Evolutionary conservation across 106 monocot genomes (phyloP).

Genomic region (Allium fistulosum): DNA sequence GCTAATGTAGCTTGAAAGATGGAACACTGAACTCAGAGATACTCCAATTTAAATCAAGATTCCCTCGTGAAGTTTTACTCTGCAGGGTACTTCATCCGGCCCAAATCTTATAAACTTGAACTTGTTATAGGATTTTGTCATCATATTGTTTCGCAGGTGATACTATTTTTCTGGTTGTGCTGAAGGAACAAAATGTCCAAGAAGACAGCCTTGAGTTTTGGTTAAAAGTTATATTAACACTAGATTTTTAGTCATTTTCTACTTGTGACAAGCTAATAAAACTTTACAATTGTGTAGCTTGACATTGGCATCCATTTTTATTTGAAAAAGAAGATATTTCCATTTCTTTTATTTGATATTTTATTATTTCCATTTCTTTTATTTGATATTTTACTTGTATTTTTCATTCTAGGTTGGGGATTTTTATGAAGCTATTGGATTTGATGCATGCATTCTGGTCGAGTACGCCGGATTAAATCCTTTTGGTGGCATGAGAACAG

Average conservation of each 20-base stretch:
- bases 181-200: not conserved
- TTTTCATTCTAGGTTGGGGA: constrained; percentile 72
- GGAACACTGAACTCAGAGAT: constrained; percentile 90
- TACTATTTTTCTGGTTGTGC: constrained; percentile 2
- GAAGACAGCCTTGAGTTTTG: not conserved
- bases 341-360: no score
- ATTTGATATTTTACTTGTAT: not conserved
- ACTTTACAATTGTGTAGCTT: no score
- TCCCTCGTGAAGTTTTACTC: constrained; percentile 97
- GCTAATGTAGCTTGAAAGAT: constrained; percentile 81
- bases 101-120: not conserved
- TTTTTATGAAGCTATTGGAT: constrained; percentile 97
- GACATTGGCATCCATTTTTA: no score
- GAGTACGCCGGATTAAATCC: constrained; percentile 99
- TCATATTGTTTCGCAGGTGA: not conserved
- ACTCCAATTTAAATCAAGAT: constrained; percentile 84
- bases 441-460: constrained; percentile 99
- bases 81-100: constrained; percentile 62
- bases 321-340: no score
- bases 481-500: constrained; percentile 86
- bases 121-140: constrained; percentile 2
- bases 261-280: no score
- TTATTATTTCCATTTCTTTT: no score
- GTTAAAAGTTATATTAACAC: no score
- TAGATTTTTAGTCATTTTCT: no score